phyloP scores from a whole-genome alignment of 1,284 basidiomycete genomes.

The Naganishia albida region DNA sequence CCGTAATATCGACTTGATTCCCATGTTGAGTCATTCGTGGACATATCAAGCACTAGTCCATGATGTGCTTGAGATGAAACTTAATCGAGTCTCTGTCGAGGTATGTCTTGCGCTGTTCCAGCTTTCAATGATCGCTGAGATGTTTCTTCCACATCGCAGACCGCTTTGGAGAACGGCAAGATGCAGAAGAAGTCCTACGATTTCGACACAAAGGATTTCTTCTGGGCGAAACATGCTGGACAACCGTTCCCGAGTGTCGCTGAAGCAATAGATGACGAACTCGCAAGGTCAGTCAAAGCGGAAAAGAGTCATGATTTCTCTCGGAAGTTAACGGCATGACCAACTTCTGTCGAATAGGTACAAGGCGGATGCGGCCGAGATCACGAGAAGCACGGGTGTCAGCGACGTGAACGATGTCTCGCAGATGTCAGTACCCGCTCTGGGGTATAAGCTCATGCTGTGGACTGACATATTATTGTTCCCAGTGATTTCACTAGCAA shows the following conservation, averaged over 20 bases:
- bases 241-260: slow-evolving; percentile 98
- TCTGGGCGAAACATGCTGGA: slow-evolving; percentile 95
- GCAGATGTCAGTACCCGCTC: slow-evolving; percentile 69
- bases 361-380: slow-evolving; percentile 94
- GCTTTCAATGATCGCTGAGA: background rate
- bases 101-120: slow-evolving; percentile 42
- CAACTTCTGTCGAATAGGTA: slow-evolving; percentile 57
- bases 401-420: slow-evolving; percentile 93
- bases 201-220: slow-evolving; percentile 97
- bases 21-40: slow-evolving; percentile 97
- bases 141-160: slow-evolving; percentile 32
- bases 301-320: too few relatives aligned
- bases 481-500: slow-evolving; percentile 89
- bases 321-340: background rate
- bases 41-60: slow-evolving; percentile 98
- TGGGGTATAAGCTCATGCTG: slow-evolving; percentile 28
- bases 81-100: slow-evolving; percentile 88
- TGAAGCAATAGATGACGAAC: slow-evolving; percentile 91
- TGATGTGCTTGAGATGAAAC: slow-evolving; percentile 94
- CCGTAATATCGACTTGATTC: slow-evolving; percentile 90
- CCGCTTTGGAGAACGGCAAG: slow-evolving; percentile 59
- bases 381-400: slow-evolving; percentile 93
- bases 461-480: background rate
- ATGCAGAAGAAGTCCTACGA: slow-evolving; percentile 88
- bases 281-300: slow-evolving; percentile 62